Evolutionary conservation across 345 rosid species (phyloP).

Genomic region (Salix caprea): DNA sequence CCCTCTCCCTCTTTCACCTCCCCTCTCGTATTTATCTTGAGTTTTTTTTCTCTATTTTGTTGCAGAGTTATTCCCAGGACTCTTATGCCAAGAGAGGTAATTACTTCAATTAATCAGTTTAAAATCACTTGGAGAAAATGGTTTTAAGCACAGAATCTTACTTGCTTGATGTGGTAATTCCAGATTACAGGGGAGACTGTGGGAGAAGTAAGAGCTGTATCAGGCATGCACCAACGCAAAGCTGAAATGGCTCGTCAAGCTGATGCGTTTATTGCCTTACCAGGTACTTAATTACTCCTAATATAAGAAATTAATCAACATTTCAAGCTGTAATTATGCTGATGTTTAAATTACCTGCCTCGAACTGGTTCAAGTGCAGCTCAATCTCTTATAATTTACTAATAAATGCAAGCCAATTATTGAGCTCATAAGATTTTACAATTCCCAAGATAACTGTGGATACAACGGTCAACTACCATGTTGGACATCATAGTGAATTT

Average conservation of each 20-base stretch:
- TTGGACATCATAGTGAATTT: background rate
- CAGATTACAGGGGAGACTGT: conserved; percentile 68
- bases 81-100: conserved; percentile 34
- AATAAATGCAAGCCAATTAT: background rate
- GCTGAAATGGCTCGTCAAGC: conserved; percentile 87
- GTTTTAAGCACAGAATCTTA: background rate
- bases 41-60: background rate
- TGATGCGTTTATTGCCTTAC: conserved; percentile 71
- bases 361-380: background rate
- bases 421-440: background rate
- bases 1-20: background rate
- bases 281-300: conserved; percentile 31
- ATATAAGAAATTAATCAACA: background rate
- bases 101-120: background rate
- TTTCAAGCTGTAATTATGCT: background rate
- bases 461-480: background rate
- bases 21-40: background rate
- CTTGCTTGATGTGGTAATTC: background rate
- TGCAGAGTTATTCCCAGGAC: conserved; percentile 33
- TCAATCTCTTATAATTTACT: background rate
- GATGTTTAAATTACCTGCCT: background rate
- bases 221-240: conserved; percentile 74
- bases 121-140: background rate
- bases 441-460: conserved; percentile 1
- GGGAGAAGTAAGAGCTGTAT: conserved; percentile 66